These are phyloP conservation scores for Euryodendron excelsum DNA, from an alignment of 148 eudicot species.

Conservation along the genomic window DNA sequence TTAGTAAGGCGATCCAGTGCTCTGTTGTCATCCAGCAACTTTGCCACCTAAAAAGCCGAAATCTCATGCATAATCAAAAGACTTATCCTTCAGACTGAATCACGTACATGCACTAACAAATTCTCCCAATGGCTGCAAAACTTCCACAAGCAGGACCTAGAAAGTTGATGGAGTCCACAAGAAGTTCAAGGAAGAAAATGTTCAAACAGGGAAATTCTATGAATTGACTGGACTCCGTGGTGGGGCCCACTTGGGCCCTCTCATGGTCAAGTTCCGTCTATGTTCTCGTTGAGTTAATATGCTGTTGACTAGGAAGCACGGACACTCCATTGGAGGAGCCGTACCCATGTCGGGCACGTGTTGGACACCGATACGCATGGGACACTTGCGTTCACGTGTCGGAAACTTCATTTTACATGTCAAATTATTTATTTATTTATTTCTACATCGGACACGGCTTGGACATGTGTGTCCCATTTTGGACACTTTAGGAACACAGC, in stretches of 20 bases:
- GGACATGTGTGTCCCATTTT: too few species aligned
- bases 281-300: conserved; percentile 1
- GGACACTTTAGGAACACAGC: too few species aligned
- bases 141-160: not conserved
- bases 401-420: too few species aligned
- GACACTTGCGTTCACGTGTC: too few species aligned
- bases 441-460: too few species aligned
- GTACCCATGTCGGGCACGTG: too few species aligned
- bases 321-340: too few species aligned
- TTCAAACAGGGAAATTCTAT: not conserved
- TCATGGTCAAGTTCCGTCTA: not conserved
- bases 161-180: not conserved
- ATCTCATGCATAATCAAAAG: conserved; percentile 7
- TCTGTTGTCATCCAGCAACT: conserved; percentile 87
- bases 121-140: not conserved
- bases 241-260: not conserved
- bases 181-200: not conserved
- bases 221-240: too few species aligned
- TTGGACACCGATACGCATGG: too few species aligned
- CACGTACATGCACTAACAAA: not conserved
- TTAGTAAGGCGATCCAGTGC: conserved; percentile 95
- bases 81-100: not conserved
- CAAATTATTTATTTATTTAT: too few species aligned
- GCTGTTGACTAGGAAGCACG: too few species aligned
- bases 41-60: conserved; percentile 55